A percentile compares a stretch with the other conserved stretches of the same genome.
These are phyloP conservation scores for Pisolithus thermaeus DNA, from an alignment of 1,284 basidiomycete genomes.

Conservation along the genomic window DNA sequence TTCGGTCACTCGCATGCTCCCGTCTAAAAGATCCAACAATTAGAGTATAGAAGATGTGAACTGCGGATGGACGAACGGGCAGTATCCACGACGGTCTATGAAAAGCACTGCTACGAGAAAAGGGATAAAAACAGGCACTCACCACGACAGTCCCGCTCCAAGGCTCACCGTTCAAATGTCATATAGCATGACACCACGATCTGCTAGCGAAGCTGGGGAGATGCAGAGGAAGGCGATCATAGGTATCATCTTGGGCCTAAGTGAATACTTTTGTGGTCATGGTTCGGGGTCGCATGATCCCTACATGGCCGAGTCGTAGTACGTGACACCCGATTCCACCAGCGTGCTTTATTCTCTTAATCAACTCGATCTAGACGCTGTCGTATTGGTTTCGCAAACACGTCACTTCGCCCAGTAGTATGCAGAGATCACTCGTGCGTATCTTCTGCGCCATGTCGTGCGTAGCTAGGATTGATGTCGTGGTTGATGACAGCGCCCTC, in stretches of 20 bases:
- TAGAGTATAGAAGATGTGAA: too few relatives aligned
- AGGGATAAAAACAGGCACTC: too few relatives aligned
- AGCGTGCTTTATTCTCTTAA: neutral
- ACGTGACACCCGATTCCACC: too few relatives aligned
- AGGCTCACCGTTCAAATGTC: too few relatives aligned
- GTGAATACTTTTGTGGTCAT: neutral
- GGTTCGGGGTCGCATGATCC: neutral
- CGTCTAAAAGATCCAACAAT: too few relatives aligned
- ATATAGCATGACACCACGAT: neutral
- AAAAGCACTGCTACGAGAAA: too few relatives aligned
- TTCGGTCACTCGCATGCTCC: too few relatives aligned
- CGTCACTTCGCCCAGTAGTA: too few relatives aligned
- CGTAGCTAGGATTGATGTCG: neutral
- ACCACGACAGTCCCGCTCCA: too few relatives aligned
- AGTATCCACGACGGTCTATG: too few relatives aligned
- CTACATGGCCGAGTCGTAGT: neutral
- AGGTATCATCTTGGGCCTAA: neutral
- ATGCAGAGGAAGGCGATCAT: neutral
- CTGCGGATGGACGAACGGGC: too few relatives aligned
- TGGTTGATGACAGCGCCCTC: neutral
- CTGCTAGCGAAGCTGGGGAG: neutral
- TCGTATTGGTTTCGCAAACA: neutral
- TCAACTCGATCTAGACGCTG: neutral
- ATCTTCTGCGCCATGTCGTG: neutral
- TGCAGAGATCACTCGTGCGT: neutral